Conservation (phyloP, 257 asterid genomes). For the Solanum sejunctum region DNA sequence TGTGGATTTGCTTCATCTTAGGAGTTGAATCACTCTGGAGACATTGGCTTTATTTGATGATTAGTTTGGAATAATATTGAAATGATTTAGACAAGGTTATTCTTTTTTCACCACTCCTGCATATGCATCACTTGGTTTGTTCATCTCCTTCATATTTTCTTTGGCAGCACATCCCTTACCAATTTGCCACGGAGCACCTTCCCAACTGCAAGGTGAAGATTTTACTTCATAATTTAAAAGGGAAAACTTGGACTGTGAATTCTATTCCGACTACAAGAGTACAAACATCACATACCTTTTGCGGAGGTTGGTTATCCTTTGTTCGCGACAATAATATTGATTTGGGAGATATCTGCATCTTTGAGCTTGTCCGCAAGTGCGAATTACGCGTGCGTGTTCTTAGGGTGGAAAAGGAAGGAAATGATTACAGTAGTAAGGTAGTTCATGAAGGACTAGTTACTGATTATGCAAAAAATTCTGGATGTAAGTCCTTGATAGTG, state of each 20-base stretch:
- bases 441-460: conserved; percentile 20
- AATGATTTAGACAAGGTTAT: background rate
- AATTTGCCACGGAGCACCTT: conserved; percentile 73
- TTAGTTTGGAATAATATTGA: background rate
- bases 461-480: conserved; percentile 32
- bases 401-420: conserved; percentile 58
- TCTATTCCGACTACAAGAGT: conserved; percentile 79
- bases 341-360: conserved; percentile 77
- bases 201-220: conserved; percentile 79
- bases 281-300: conserved; percentile 86
- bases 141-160: conserved; percentile 5
- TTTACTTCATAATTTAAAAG: conserved; percentile 61
- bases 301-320: conserved; percentile 95
- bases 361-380: conserved; percentile 62
- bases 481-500: conserved; percentile 32
- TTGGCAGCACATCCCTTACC: conserved; percentile 75
- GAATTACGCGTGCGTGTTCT: conserved; percentile 66
- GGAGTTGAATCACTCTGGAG: background rate
- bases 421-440: conserved; percentile 28
- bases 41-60: background rate
- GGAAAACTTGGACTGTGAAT: conserved; percentile 80
- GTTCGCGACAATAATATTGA: conserved; percentile 69
- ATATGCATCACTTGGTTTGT: background rate
- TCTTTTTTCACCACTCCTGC: background rate
- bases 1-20: background rate